A percentile compares a stretch with the other conserved stretches of the same genome.
Conservation (phyloP, 306 rosid species). For the Sphenostylis stenocarpa region DNA sequence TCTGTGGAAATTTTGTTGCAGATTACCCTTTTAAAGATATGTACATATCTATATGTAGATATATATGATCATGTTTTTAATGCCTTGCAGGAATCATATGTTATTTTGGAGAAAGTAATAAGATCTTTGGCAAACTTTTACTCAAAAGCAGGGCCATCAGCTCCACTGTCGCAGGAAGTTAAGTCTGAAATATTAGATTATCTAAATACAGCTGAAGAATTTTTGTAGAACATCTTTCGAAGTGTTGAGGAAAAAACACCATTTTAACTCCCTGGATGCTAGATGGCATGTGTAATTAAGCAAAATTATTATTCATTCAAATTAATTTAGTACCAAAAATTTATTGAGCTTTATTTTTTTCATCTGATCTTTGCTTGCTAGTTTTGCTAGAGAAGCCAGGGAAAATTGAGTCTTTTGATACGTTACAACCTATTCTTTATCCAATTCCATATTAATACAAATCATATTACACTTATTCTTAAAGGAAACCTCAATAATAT, state of each 20-base stretch:
- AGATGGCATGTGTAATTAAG: constrained; percentile 8
- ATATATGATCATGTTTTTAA: constrained; percentile 29
- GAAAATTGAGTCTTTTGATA: no score
- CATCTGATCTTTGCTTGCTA: background rate
- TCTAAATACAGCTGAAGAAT: constrained; percentile 65
- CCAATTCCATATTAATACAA: no score
- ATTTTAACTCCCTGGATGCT: background rate
- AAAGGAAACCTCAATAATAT: constrained; percentile 93
- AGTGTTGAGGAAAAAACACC: background rate
- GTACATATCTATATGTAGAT: no score
- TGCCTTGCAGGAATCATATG: constrained; percentile 75
- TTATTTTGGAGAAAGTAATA: constrained; percentile 70
- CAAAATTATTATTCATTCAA: no score
- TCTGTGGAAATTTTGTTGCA: background rate
- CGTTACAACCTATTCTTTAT: no score
- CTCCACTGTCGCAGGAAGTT: constrained; percentile 62
- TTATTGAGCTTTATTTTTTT: background rate
- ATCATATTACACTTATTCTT: no score
- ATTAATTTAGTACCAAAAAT: constrained; percentile 1
- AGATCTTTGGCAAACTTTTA: constrained; percentile 84
- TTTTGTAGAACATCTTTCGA: constrained; percentile 39
- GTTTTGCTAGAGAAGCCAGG: no score
- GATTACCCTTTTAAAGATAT: background rate
- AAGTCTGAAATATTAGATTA: constrained; percentile 75
- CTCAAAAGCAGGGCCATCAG: constrained; percentile 91